Percentiles rank a stretch among this genome's conserved stretches.
These are phyloP conservation scores for Naegleria fowleri DNA, from an alignment of 208 protist species.

Conservation along the genomic window DNA sequence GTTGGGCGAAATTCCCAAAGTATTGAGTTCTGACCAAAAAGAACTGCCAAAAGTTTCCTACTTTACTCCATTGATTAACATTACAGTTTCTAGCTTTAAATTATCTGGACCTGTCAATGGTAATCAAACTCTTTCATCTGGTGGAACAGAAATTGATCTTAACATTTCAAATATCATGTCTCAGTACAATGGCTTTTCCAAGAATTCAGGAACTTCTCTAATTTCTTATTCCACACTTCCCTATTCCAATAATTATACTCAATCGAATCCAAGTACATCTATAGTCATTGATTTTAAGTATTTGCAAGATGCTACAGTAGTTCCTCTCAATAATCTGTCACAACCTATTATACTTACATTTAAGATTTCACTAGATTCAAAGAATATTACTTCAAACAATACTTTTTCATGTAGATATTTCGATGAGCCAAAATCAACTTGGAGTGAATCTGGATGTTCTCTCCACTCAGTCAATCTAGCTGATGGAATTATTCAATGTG, in stretches of 20 bases:
- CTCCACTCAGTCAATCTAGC: background rate
- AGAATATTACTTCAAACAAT: background rate
- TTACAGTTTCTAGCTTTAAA: background rate
- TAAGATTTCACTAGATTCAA: background rate
- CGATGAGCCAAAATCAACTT: background rate
- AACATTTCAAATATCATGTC: background rate
- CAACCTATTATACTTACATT: background rate
- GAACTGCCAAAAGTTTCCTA: background rate
- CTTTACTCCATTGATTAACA: background rate
- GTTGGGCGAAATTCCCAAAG: background rate
- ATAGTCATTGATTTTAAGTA: background rate
- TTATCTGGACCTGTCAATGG: background rate
- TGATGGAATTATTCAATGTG: background rate
- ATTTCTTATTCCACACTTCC: background rate
- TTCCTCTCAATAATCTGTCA: background rate
- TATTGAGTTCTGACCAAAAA: background rate
- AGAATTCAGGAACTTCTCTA: background rate
- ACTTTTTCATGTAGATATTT: background rate
- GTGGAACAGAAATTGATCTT: background rate
- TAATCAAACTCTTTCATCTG: background rate
- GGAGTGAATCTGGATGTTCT: background rate
- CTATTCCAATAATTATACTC: background rate
- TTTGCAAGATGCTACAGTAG: background rate
- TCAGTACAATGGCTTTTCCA: background rate
- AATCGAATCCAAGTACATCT: background rate